Evolutionary conservation across 129 eudicot species (phyloP).

Genomic region (Solidago caesia): DNA sequence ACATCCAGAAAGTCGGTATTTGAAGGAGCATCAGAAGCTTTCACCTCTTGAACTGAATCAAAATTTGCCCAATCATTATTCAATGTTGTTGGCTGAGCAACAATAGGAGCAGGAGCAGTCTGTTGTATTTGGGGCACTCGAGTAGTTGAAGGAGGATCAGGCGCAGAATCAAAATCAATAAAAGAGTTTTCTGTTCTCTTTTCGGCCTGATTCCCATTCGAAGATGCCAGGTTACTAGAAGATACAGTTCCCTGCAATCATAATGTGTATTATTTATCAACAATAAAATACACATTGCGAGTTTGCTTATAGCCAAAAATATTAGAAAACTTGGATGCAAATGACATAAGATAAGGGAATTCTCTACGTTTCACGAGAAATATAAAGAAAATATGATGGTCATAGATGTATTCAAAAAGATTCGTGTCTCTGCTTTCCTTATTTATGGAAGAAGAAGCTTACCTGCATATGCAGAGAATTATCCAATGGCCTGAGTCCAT

Average conservation of each 20-base stretch:
- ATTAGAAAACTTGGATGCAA: no score
- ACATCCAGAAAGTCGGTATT: constrained; percentile 58
- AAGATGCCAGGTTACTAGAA: constrained; percentile 90
- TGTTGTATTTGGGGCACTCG: constrained; percentile 48
- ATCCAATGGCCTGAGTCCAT: constrained; percentile 56
- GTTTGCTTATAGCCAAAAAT: background rate
- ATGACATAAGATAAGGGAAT: no score
- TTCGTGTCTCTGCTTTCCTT: no score
- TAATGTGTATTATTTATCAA: background rate
- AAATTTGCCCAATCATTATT: constrained; percentile 86
- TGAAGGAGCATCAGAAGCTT: constrained; percentile 42
- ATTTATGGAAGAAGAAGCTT: background rate
- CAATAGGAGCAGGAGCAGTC: constrained; percentile 24
- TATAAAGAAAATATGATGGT: no score
- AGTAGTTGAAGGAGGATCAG: constrained; percentile 60
- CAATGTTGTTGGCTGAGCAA: constrained; percentile 32
- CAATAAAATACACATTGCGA: background rate
- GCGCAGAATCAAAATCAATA: constrained; percentile 82
- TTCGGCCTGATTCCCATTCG: constrained; percentile 68
- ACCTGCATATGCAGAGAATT: constrained; percentile 59
- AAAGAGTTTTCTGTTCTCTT: constrained; percentile 61
- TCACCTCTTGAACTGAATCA: constrained; percentile 57
- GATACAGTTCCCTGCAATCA: constrained; percentile 77
- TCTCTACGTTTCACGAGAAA: no score
- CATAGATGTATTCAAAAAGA: no score